Evolutionary conservation across 2,329 filamentous ascomycete species (phyloP).

Genomic region (Sarocladiaceae sp.): DNA sequence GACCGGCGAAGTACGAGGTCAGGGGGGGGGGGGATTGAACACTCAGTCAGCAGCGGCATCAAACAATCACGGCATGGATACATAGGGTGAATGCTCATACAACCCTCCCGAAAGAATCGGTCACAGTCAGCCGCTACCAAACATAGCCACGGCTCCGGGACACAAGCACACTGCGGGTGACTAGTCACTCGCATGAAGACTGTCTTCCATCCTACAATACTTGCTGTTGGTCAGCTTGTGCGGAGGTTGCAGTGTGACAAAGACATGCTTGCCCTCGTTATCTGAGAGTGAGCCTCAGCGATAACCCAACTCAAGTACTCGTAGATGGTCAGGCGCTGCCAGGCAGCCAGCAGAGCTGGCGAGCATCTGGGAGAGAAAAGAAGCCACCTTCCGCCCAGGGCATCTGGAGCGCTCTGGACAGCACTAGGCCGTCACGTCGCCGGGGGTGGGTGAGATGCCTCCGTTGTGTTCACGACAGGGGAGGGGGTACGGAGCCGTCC

Average conservation of each 20-base stretch:
- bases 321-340: background rate
- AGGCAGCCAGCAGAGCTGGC: background rate
- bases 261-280: background rate
- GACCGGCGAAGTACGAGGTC: background rate
- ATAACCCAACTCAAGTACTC: background rate
- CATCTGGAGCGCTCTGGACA: slow-evolving; percentile 8
- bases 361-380: background rate
- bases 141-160: background rate
- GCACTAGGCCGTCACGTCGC: slow-evolving; percentile 5
- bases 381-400: slow-evolving; percentile 5
- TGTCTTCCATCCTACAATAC: background rate
- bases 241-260: background rate
- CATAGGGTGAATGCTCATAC: background rate
- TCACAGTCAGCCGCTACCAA: background rate
- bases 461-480: background rate
- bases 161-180: slow-evolving; percentile 1
- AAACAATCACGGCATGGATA: background rate
- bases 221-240: background rate
- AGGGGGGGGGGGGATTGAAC: background rate
- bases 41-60: background rate
- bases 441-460: background rate
- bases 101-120: background rate
- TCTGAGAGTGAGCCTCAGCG: background rate
- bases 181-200: slow-evolving; percentile 1
- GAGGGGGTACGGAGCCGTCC: background rate